Base-by-base conservation (phyloP, 192 early-diverging fungal species). In the Linnemannia exigua region DNA sequence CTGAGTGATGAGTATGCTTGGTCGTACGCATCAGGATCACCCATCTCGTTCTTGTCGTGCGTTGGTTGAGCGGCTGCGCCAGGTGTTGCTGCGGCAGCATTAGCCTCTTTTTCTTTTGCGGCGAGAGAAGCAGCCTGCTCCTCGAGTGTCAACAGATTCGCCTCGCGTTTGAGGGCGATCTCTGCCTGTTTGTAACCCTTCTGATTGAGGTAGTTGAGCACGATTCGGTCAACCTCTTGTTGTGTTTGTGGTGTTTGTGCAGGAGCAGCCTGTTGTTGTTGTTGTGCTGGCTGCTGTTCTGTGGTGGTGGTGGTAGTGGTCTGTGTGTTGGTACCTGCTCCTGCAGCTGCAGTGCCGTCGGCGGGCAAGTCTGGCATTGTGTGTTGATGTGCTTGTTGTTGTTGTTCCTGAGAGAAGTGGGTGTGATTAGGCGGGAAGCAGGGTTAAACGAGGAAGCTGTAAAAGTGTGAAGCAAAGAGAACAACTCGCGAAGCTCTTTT, bases 11-110 rank as follows among this genome's bases (percentile, higher is more conserved):
- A 90, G 88, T 99, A 99, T 72, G 93, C 94, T 61, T 92, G 84
- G 61, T 94, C 93, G 77, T 98, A 98, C 14, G 93, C 94, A 76
- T 95, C 94, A 6, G 97, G 95, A 81, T 97, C 96, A 35, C 50
- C 63, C 51, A 78, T 58, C 25, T 87, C 79, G 89, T 88, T 89
- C 94, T 96, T 41, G 88, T 91, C 81, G 94, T 92, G 79, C 88
- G 70, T 48, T 1, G 38, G n/a, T 63, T 31, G 58, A 63, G 12
- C 19, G 38, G 22, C 9, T 92, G 91, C 69, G 92, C 80, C 17
- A 95, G 89, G 88, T 89, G 94, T 81, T 91, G n/a, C n/a, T n/a
- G 92, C 70, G 92, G 93, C 66, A 93, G 81, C 50, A 89, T 91
- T 44, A 88, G 91, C 61, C 94, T 94, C 31, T 89, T 89, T 79